Evolutionary conservation across 352 stramenopile species (phyloP).

Genomic region (Globisporangium perplexum): DNA sequence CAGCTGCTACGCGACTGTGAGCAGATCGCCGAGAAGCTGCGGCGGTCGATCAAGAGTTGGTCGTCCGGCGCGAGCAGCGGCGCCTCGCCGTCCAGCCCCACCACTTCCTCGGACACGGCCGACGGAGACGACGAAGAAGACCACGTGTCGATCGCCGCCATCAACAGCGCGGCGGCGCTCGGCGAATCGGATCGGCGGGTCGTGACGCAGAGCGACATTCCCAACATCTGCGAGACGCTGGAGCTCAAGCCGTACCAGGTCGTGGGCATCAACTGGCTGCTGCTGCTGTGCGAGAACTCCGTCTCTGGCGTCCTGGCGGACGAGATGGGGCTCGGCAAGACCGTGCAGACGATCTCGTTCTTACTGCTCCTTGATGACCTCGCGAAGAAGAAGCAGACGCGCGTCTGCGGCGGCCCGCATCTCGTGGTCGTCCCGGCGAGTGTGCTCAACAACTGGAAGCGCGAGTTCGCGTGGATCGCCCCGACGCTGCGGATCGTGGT

Average conservation of each 20-base stretch:
- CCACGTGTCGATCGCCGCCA: conserved; percentile 58
- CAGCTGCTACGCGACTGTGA: conserved; percentile 63
- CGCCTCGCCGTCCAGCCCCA: conserved; percentile 12
- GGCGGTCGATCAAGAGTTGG: conserved; percentile 56
- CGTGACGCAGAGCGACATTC: conserved; percentile 67
- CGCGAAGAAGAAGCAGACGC: conserved; percentile 21
- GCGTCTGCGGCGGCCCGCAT: conserved; percentile 59
- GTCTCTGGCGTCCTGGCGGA: conserved; percentile 78
- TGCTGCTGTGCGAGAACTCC: conserved; percentile 72
- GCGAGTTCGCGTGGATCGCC: conserved; percentile 91
- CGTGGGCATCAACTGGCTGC: conserved; percentile 80
- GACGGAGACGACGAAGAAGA: conserved; percentile 26
- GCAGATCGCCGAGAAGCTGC: conserved; percentile 52
- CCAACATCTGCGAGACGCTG: conserved; percentile 55
- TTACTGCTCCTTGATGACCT: conserved; percentile 54
- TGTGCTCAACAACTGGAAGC: conserved; percentile 91
- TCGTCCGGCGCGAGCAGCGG: conserved; percentile 25
- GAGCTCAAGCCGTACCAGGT: conserved; percentile 85
- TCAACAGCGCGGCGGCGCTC: conserved; percentile 16
- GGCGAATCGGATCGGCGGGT: conserved; percentile 27
- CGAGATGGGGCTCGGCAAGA: conserved; percentile 95
- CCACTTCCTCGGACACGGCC: conserved; percentile 27
- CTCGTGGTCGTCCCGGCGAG: conserved; percentile 92
- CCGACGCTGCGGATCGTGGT: conserved; percentile 84
- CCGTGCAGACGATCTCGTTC: conserved; percentile 82